These are phyloP conservation scores for Dactylella cylindrospora DNA, from an alignment of 2,329 filamentous ascomycete species.

Conservation along the genomic window DNA sequence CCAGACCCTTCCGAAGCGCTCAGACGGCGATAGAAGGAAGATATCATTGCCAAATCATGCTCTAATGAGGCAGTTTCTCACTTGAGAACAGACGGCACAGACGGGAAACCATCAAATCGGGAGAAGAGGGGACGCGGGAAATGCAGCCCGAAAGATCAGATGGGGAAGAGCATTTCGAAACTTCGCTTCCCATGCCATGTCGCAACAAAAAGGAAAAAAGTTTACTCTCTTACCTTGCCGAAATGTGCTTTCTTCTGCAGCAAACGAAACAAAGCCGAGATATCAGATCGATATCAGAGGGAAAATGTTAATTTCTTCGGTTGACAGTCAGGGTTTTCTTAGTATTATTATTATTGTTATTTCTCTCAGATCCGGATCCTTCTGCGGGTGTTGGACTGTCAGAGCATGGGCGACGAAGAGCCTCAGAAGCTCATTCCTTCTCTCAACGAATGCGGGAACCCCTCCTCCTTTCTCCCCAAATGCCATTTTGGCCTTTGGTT, in stretches of 20 bases:
- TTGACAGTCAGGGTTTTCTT: too few relatives aligned
- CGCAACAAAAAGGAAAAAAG: neutral
- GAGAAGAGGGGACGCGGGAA: neutral
- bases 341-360: too few relatives aligned
- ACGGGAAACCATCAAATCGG: neutral
- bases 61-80: neutral
- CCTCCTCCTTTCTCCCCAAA: conserved; percentile 4
- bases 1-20: conserved; percentile 1
- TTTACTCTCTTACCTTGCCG: conserved; percentile 10
- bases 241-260: conserved; percentile 37
- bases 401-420: neutral
- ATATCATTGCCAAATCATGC: too few relatives aligned
- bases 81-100: neutral
- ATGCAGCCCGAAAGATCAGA: neutral
- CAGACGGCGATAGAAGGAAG: neutral
- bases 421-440: neutral
- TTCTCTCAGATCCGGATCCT: too few relatives aligned
- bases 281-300: neutral
- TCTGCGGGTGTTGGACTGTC: too few relatives aligned
- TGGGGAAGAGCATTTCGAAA: neutral
- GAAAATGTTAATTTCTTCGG: too few relatives aligned
- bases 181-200: too few relatives aligned
- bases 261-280: conserved; percentile 41
- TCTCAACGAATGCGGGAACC: too few relatives aligned
- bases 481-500: conserved; percentile 35